Base-by-base conservation (phyloP, 2,329 filamentous ascomycete species). In the Xylariaceae sp. region DNA sequence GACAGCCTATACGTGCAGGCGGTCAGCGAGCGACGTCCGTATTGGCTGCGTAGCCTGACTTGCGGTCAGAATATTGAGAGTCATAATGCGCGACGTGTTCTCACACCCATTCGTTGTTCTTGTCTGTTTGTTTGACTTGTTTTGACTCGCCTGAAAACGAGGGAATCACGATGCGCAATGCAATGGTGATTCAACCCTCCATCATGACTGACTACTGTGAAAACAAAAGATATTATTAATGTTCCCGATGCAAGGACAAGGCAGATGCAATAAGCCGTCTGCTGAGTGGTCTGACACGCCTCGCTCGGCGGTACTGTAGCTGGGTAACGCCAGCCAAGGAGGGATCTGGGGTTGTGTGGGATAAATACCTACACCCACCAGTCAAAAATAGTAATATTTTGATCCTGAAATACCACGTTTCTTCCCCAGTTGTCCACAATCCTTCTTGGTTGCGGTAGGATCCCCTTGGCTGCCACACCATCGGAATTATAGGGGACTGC, bases 321-420 rank as follows among this genome's bases (percentile, higher is more conserved):
- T 46, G 50, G 50, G 48, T 48, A 50, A 40, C 40, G 41, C 37
- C 21, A 12, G 42, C 32, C 29, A 43, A 37, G 44, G 45, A 48
- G 50, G 48, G 50, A 27, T 44, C 47, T 48, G 44, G 36, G 42
- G 41, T 25, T 12, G 23, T 34, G 35, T 7, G 21, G 5, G 16
- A 17, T 16, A 5, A 17, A 19, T 16, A 27, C 19, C 43, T 44
- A 43, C 41, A 50, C 48, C 49, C 32, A 21, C 23, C 29, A 36
- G 45, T 53, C 51, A 49, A 53, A 53, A 53, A 53, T 53, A 53
- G 51, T 33, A 49, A 22, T 42, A 42, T 32, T 29, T 29, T 27
- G 50, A 53, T 53, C 48, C 47, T 50, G 42, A 29, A 43, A 50
- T 50, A 44, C 50, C 48, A 53, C 45, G 48, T 53, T 53, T 52